These are phyloP conservation scores for Nephelium lappaceum DNA, from an alignment of 345 rosid species.

Conservation along the genomic window DNA sequence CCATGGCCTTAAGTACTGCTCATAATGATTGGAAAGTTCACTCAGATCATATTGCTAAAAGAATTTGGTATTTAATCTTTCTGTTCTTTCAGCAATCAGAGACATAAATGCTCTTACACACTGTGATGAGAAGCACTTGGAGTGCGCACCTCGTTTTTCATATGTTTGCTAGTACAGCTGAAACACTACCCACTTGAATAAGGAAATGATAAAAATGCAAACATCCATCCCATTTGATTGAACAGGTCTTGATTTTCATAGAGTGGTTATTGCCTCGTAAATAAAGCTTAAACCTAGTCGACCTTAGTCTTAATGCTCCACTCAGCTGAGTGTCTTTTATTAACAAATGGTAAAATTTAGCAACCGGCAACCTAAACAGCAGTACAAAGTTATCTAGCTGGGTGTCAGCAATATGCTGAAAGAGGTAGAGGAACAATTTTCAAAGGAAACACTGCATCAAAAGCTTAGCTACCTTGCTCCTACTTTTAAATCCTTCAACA, in stretches of 20 bases:
- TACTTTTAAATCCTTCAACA: background rate
- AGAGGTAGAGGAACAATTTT: background rate
- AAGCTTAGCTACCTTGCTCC: background rate
- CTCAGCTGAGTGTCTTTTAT: background rate
- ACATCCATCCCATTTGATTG: background rate
- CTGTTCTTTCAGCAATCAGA: background rate
- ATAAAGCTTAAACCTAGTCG: background rate
- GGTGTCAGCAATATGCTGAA: background rate
- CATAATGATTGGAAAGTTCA: background rate
- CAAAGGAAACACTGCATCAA: background rate
- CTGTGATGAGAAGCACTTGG: background rate
- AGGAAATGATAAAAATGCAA: background rate
- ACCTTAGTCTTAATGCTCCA: conserved; percentile 1
- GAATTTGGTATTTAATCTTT: background rate
- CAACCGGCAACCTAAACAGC: background rate
- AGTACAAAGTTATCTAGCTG: background rate
- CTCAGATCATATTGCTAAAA: background rate
- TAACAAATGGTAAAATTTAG: background rate
- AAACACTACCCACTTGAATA: background rate
- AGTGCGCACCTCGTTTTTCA: background rate
- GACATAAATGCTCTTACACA: conserved; percentile 9
- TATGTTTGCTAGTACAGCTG: background rate
- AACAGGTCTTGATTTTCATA: background rate
- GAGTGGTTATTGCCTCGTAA: background rate
- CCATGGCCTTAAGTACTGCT: background rate